Evolutionary conservation across 345 rosid species (phyloP), one percentile per base, ranked within the genome.

Genomic region (Citrus medica): DNA sequence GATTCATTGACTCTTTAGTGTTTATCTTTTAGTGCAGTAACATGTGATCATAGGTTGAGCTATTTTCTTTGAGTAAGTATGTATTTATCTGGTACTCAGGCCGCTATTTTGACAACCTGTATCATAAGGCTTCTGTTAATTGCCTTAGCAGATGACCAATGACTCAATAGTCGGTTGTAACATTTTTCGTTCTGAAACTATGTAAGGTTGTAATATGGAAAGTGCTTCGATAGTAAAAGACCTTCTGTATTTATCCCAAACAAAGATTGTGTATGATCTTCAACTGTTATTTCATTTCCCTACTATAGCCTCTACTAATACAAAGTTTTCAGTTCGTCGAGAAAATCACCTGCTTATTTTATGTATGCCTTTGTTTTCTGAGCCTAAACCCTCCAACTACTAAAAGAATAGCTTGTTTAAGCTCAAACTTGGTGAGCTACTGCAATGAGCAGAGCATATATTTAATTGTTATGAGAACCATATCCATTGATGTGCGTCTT

Each of bases 401-500:
- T 22, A 21, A 40, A n/a, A 9, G 30, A 37, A 22, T 9, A 22
- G 51, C 72, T n/a, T 68, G 28, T 24, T 25, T 6, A 1, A 71
- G 60, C 42, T 71, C 73, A 48, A 27, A 19, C 38, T 69, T 58
- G n/a, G 22, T 13, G 8, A 48, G 35, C 37, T 28, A 28, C 40
- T 53, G 37, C 19, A 71, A 30, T 53, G 27, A 53, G 37, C 27
- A 19, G 40, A 17, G 62, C 21, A 7, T 14, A 46, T 46, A 46
- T 46, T 46, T 13, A 25, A 14, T 14, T 7, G 37, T 46, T 46
- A 69, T 17, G 77, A 42, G 82, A 38, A 69, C 82, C 88, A 70
- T 88, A 91, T 79, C 92, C 92, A 40, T 89, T 66, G 55, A 83
- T 78, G 79, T 89, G 92, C 7, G 76, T 67, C 79, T 86, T 88